Evolutionary conservation across 169 alveolate genomes (phyloP).

Genomic region (Plasmodium falciparum): DNA sequence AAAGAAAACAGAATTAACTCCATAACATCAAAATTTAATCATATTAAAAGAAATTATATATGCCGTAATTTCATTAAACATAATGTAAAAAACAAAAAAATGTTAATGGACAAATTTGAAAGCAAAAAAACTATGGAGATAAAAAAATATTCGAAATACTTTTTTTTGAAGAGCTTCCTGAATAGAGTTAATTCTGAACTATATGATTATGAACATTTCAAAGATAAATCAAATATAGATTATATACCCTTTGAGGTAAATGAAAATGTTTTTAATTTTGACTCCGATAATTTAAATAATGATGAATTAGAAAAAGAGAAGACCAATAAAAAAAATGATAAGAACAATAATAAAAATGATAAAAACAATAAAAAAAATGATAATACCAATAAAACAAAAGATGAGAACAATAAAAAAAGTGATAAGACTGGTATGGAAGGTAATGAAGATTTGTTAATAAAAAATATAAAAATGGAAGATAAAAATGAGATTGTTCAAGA

Average conservation of each 20-base stretch:
- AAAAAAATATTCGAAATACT: constrained; percentile 56
- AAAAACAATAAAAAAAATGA: not conserved
- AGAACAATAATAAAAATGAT: not conserved
- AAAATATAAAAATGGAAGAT: not conserved
- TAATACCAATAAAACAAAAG: no score
- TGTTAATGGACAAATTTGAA: constrained; percentile 1
- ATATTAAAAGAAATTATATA: constrained; percentile 22
- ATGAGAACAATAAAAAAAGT: not conserved
- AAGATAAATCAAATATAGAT: not conserved
- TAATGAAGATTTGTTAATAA: not conserved
- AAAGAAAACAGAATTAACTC: constrained; percentile 38
- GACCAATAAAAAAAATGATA: not conserved
- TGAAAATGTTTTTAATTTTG: not conserved
- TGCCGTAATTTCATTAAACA: constrained; percentile 39
- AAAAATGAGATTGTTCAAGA: not conserved
- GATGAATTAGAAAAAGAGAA: not conserved
- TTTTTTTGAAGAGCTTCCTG: constrained; percentile 50
- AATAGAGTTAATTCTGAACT: constrained; percentile 53
- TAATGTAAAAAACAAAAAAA: not conserved
- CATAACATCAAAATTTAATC: constrained; percentile 26
- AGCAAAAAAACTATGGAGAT: constrained; percentile 49
- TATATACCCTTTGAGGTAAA: not conserved
- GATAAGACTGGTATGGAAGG: not conserved
- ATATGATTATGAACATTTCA: constrained; percentile 34
- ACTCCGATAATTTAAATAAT: no score